A percentile compares a stretch with the other conserved stretches of the same genome.
phyloP scores from a whole-genome alignment of 1,139 yeast species.

The Taiozyma sp. region DNA sequence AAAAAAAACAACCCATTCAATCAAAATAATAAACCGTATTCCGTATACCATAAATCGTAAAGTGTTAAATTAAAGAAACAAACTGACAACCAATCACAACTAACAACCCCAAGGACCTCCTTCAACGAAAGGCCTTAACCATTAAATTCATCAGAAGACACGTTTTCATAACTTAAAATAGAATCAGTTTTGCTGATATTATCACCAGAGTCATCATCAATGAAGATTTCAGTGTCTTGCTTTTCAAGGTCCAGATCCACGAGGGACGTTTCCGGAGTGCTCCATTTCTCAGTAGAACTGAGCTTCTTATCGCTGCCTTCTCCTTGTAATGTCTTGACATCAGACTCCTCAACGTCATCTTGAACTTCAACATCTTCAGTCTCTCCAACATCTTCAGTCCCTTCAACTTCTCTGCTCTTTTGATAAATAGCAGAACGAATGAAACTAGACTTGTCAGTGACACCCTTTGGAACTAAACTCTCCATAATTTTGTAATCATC shows the following conservation, averaged over 20 bases:
- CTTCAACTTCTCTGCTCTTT: background rate
- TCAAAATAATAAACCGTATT: background rate
- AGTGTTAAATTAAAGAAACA: background rate
- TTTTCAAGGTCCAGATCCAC: background rate
- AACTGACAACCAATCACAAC: no score
- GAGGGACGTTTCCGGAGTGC: background rate
- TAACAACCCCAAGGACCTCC: background rate
- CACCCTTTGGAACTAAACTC: background rate
- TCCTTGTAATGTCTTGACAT: background rate
- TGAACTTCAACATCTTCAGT: background rate
- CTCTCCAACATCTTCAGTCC: background rate
- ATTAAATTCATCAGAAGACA: background rate
- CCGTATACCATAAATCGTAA: background rate
- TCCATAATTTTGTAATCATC: background rate
- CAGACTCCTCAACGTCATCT: background rate
- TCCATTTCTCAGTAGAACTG: background rate
- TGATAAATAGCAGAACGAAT: background rate
- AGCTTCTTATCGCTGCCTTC: background rate
- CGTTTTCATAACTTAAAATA: background rate
- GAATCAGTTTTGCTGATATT: background rate
- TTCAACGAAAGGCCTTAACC: background rate
- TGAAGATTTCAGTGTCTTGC: background rate
- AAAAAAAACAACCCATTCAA: background rate
- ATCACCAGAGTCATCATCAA: background rate
- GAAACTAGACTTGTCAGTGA: background rate